Percentiles rank a stretch among this genome's conserved stretches.
Evolutionary conservation across 177 flowering plant genomes (phyloP).

Genomic region (Vitis hybrid): DNA sequence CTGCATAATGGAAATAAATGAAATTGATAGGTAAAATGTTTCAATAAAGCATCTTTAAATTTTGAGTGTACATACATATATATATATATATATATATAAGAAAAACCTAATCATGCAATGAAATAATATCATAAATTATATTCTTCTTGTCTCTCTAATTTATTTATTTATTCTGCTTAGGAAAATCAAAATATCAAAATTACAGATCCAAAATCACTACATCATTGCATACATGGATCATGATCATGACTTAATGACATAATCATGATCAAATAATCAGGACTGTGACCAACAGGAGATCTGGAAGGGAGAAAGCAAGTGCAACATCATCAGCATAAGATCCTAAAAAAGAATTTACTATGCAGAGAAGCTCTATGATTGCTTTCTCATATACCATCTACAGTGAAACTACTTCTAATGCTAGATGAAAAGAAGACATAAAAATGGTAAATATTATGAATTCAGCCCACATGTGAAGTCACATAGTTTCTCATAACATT

Average conservation of each 20-base stretch:
- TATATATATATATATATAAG: too few relatives aligned
- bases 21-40: constrained; percentile 3
- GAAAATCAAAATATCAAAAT: background rate
- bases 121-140: too few relatives aligned
- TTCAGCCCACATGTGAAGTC: background rate
- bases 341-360: background rate
- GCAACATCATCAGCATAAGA: background rate
- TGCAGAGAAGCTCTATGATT: background rate
- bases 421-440: background rate
- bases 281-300: background rate
- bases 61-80: background rate
- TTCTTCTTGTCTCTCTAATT: too few relatives aligned
- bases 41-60: background rate
- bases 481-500: background rate
- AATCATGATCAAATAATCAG: background rate
- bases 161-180: too few relatives aligned
- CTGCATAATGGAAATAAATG: constrained; percentile 30
- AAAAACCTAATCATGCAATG: too few relatives aligned
- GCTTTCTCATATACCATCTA: background rate
- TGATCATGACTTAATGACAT: background rate
- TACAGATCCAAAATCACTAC: too few relatives aligned
- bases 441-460: background rate
- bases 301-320: background rate
- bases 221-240: too few relatives aligned
- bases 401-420: background rate